phyloP scores from a whole-genome alignment of 345 rosid species.

The Aquilaria yunnanensis region DNA sequence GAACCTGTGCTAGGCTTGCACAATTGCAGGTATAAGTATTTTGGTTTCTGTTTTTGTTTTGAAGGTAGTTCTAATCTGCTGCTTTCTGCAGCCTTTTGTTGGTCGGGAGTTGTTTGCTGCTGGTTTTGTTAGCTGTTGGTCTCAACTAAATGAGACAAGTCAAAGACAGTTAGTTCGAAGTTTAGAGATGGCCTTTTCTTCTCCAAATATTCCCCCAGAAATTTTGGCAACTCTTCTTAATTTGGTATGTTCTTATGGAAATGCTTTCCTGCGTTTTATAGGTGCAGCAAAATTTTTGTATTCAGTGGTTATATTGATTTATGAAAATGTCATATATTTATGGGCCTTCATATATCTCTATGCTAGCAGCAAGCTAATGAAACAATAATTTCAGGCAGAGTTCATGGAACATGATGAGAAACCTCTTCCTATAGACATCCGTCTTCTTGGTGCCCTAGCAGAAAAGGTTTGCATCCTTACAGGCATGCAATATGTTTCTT shows the following conservation, averaged over 20 bases:
- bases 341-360: no score
- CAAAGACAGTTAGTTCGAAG: slow-evolving; percentile 89
- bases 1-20: slow-evolving; percentile 96
- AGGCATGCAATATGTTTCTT: slow-evolving; percentile 6
- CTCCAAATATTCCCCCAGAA: slow-evolving; percentile 97
- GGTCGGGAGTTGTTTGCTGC: slow-evolving; percentile 99
- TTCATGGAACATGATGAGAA: slow-evolving; percentile 99
- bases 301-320: no score
- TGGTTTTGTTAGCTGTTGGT: slow-evolving; percentile 99
- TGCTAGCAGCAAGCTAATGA: neutral
- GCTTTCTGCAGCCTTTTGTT: slow-evolving; percentile 77
- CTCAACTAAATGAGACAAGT: slow-evolving; percentile 74
- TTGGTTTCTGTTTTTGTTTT: slow-evolving; percentile 8
- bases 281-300: no score
- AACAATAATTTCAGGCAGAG: slow-evolving; percentile 68
- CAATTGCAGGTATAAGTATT: slow-evolving; percentile 69
- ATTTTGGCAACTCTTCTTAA: slow-evolving; percentile 93
- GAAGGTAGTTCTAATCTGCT: slow-evolving; percentile 22
- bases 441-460: slow-evolving; percentile 98
- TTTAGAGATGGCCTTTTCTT: slow-evolving; percentile 98
- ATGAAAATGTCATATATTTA: no score
- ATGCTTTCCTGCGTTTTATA: no score
- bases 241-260: slow-evolving; percentile 44
- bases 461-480: slow-evolving; percentile 64
- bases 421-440: slow-evolving; percentile 97